Evolutionary conservation across 495 filamentous ascomycete genomes (phyloP).

Genomic region (Aspergillus affinis): DNA sequence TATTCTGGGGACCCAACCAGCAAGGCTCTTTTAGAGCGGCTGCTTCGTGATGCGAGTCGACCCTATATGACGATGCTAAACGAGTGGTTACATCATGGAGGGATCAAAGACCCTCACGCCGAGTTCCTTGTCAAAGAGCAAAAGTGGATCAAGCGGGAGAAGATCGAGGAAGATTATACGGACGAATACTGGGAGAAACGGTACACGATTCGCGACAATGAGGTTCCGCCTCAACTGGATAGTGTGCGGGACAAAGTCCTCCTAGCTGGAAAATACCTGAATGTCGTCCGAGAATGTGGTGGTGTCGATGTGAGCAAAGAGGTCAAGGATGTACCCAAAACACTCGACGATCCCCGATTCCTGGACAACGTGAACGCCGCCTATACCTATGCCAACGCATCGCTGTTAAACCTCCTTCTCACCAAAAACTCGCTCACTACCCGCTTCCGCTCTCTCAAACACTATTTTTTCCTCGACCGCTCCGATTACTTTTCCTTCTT

Average conservation of each 20-base stretch:
- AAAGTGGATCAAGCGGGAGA: constrained; percentile 88
- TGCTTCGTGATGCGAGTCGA: constrained; percentile 83
- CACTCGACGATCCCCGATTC: constrained; percentile 86
- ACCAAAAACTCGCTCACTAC: constrained; percentile 90
- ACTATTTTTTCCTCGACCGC: constrained; percentile 97
- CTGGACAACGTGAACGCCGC: constrained; percentile 93
- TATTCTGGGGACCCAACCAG: constrained; percentile 94
- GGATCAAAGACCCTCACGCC: constrained; percentile 88
- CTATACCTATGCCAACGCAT: constrained; percentile 93
- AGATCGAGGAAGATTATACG: constrained; percentile 92
- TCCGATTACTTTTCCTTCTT: constrained; percentile 99
- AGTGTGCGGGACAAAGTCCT: constrained; percentile 91
- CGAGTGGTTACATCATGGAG: constrained; percentile 96
- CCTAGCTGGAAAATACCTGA: constrained; percentile 94
- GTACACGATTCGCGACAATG: constrained; percentile 88
- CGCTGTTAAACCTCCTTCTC: constrained; percentile 84
- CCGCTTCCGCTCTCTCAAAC: constrained; percentile 84
- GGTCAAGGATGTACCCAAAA: constrained; percentile 82
- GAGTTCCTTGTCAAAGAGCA: constrained; percentile 96
- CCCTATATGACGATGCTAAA: constrained; percentile 99
- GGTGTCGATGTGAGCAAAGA: constrained; percentile 92
- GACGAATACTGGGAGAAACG: constrained; percentile 99
- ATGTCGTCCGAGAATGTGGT: constrained; percentile 94
- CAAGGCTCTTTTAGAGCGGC: constrained; percentile 69
- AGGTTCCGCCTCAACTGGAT: constrained; percentile 90